phyloP scores from a whole-genome alignment of 306 rosid species.

The Quercus engelmannii region DNA sequence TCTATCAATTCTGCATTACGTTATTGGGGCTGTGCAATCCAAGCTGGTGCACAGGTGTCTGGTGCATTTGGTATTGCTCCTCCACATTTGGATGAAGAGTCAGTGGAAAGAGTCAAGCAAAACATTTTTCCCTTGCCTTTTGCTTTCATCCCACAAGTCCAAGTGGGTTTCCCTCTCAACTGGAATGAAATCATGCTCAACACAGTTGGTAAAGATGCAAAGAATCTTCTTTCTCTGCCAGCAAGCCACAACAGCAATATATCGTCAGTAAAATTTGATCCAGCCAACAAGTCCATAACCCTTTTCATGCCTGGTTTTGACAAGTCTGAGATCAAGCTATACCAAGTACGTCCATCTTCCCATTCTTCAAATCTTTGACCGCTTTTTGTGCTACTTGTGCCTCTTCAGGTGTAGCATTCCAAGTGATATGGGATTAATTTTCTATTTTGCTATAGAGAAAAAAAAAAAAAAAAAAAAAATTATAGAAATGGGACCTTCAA shows the following conservation, averaged over 20 bases:
- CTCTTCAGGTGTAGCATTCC: not conserved
- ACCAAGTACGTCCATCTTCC: constrained; percentile 54
- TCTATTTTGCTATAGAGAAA: not conserved
- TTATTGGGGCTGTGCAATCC: constrained; percentile 93
- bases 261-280: constrained; percentile 63
- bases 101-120: constrained; percentile 38
- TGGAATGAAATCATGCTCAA: constrained; percentile 53
- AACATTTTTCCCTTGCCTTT: constrained; percentile 64
- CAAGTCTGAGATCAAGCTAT: constrained; percentile 89
- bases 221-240: constrained; percentile 48
- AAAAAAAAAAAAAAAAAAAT: not conserved
- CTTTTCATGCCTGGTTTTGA: constrained; percentile 94
- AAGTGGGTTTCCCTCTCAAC: constrained; percentile 36
- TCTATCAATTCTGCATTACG: constrained; percentile 71
- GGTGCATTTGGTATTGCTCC: constrained; percentile 68
- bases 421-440: constrained; percentile 3
- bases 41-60: constrained; percentile 80
- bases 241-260: constrained; percentile 34
- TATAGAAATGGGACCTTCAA: not conserved
- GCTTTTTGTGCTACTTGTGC: not conserved
- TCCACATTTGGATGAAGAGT: constrained; percentile 34
- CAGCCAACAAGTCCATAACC: constrained; percentile 55
- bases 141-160: constrained; percentile 57
- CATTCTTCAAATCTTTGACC: not conserved
- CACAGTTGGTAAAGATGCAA: constrained; percentile 39